A percentile compares a stretch with the other conserved stretches of the same genome.
phyloP scores from a whole-genome alignment of 805 yeast genomes.

The Jamesozyma gamospora region DNA sequence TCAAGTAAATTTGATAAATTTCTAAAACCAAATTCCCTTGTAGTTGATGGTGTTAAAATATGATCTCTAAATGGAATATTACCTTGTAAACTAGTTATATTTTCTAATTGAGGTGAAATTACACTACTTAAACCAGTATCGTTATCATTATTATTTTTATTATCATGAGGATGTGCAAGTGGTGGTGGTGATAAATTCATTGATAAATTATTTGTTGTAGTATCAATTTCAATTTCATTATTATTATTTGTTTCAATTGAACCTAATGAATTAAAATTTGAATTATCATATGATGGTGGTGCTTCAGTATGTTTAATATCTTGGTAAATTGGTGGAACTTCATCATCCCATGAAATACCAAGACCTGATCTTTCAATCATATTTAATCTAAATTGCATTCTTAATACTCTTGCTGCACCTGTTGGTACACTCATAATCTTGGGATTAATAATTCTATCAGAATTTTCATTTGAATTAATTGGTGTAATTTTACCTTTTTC shows the following conservation, averaged over 20 bases:
- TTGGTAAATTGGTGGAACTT: conserved; percentile 93
- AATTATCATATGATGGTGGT: conserved; percentile 68
- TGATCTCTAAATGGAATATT: conserved; percentile 19
- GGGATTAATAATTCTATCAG: background rate
- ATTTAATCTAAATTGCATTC: conserved; percentile 86
- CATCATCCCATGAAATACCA: conserved; percentile 98
- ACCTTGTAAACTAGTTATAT: conserved; percentile 26
- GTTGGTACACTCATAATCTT: conserved; percentile 61
- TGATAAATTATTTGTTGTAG: conserved; percentile 2
- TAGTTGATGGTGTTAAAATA: conserved; percentile 25
- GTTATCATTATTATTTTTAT: background rate
- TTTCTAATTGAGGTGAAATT: conserved; percentile 20
- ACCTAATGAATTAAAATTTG: conserved; percentile 1
- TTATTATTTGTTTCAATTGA: background rate
- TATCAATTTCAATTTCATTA: background rate
- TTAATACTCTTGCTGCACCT: conserved; percentile 86
- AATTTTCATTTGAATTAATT: conserved; percentile 5
- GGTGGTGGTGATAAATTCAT: conserved; percentile 19
- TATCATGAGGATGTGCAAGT: conserved; percentile 15
- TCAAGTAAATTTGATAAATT: conserved; percentile 22
- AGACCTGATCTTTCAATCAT: conserved; percentile 87
- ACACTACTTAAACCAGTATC: conserved; percentile 8
- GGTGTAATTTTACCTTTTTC: conserved; percentile 8
- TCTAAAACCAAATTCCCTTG: conserved; percentile 18
- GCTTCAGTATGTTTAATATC: conserved; percentile 64